Evolutionary conservation across 257 asterid species (phyloP), one percentile per base, ranked within the genome.

Genomic region (Schizonepeta tenuifolia): DNA sequence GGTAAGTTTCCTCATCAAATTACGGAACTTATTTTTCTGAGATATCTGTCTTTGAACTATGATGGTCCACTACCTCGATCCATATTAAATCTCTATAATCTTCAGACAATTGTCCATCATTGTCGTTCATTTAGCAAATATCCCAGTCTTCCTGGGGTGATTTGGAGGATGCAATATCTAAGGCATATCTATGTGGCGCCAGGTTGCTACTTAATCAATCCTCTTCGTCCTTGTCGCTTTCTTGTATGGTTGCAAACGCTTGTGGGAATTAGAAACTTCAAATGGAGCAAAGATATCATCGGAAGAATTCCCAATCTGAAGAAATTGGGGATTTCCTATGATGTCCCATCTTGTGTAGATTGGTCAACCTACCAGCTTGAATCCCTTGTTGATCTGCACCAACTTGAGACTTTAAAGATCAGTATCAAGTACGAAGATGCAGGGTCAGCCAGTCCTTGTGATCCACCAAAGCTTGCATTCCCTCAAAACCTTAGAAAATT

Each of bases 1-100:
- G 6, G 9, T 5, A 2, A 20, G 15, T 66, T 62, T 61, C 83
- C 82, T 4, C 10, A 0, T 22, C 11, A 70, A 44, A 62, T 62
- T 10, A 18, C 11, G 3, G 10, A 17, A 40, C 33, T 38, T 10
- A 1, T 18, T 62, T 11, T 0, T 21, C 38, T 82, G 14, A 78
- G 79, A 73, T 78, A 71, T 73, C 75, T 81, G 31, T 75, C 73
- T 49, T 50, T 74, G 17, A 26, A 47, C 47, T 67, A 21, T 17
- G 43, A 53, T 22, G 20, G 8, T 13, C 3, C 10, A 10, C 50
- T 77, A 22, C 80, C 78, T 2, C 6, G 28, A 6, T 69, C 73
- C 12, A 70, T 81, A 17, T 70, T 71, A 13, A 38, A 54, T 12
- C 73, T 78, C 3, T 0, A 14, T 49, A 71, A 71, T 71, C 71